phyloP scores from a whole-genome alignment of 495 filamentous ascomycete genomes.

The Thozetella sp. region DNA sequence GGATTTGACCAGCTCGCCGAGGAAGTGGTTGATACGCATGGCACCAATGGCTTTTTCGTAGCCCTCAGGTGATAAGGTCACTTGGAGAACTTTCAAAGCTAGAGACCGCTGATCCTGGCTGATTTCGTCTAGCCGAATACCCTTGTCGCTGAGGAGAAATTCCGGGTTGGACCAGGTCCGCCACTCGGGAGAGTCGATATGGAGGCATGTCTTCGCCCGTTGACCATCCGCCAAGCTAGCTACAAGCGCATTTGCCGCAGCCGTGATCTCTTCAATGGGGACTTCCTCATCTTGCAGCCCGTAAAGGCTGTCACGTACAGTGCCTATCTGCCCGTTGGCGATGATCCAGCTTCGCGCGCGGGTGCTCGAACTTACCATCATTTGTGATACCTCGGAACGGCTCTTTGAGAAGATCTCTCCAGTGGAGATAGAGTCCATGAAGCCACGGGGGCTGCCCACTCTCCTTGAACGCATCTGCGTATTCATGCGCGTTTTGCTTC shows the following conservation, averaged over 20 bases:
- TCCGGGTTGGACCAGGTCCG: conserved; percentile 78
- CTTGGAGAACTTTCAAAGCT: conserved; percentile 53
- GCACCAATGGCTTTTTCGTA: conserved; percentile 70
- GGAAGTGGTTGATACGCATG: conserved; percentile 79
- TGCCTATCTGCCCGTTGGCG: conserved; percentile 39
- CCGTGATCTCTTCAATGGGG: conserved; percentile 56
- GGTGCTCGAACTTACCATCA: conserved; percentile 51
- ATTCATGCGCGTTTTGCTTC: conserved; percentile 64
- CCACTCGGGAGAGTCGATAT: conserved; percentile 73
- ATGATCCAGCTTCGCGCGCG: background rate
- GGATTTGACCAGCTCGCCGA: conserved; percentile 66
- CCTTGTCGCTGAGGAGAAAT: conserved; percentile 63
- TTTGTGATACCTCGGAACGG: conserved; percentile 73
- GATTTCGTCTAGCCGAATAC: conserved; percentile 67
- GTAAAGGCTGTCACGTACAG: too few relatives aligned
- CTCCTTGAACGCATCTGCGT: conserved; percentile 63
- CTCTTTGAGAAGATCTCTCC: conserved; percentile 64
- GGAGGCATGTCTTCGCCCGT: conserved; percentile 46
- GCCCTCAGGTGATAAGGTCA: conserved; percentile 65
- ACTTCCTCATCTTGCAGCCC: conserved; percentile 64
- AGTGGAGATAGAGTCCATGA: conserved; percentile 66
- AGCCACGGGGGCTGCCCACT: conserved; percentile 67
- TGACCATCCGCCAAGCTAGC: conserved; percentile 47
- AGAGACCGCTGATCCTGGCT: conserved; percentile 36
- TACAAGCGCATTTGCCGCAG: conserved; percentile 44